Base-by-base conservation (phyloP, 208 protist species). In the Vickermania spadyakhi region DNA sequence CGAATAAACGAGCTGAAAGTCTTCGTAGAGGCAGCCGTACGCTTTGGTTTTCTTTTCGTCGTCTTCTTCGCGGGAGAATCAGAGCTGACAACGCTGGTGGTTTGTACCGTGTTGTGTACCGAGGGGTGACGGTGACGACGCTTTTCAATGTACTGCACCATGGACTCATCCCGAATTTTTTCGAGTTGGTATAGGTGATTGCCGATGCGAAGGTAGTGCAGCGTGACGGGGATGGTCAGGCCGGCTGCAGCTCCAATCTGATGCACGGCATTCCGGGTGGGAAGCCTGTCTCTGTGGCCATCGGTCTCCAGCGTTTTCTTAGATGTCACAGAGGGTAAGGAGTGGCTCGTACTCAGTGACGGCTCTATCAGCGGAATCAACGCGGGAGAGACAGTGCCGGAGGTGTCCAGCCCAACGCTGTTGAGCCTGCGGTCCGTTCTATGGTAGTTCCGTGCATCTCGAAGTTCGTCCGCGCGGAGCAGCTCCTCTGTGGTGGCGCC, bases 81-180 rank as follows among this genome's bases (percentile, higher is more conserved):
- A 5, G 23, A 5, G 4, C 5, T 25, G 28, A 53, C 26, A 18
- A 28, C 30, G 31, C 31, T 25, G 13, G 52, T 28, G 13, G 28
- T 52, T n/a, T n/a, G n/a, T 31, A 23, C 28, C 23, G 42, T 42
- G 31, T 25, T 41, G 52, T 28, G 22, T 50, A 2, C 21, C 23
- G 25, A 4, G 41, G 56, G 51, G 11, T 25, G 14, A 28, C 23
- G 41, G 1, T 64, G 14, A 22, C 67, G 56, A 22, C 81, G 80
- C 63, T 77, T 69, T 66, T 86, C 68, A 28, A 77, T 68, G 69
- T 86, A 88, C 59, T 91, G 80, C 30, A 81, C 58, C 56, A 91
- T 85, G 7, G 81, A 81, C 49, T 68, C 64, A 61, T 88, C 84
- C 2, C 75, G 68, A 13, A 91, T 68, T 52, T 86, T 73, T 2